Evolutionary conservation across 352 stramenopile species (phyloP), one percentile per base, ranked within the genome.

Genomic region (Pythium guiyangense): DNA sequence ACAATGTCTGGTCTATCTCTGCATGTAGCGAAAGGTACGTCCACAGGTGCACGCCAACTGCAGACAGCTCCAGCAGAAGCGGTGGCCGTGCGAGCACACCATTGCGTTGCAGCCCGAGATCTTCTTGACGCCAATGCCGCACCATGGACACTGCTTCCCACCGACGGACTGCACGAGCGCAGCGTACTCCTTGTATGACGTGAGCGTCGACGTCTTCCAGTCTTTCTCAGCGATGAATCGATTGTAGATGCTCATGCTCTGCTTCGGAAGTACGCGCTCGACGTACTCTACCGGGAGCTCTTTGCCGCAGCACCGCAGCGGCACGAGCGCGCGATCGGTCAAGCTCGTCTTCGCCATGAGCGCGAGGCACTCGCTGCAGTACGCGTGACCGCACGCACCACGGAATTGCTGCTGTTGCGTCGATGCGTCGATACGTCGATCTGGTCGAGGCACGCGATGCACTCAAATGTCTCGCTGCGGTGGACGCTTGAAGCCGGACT

Each of bases 241-340:
- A 25, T 84, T 68, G 49, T 92, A 90, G 4, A 26, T 67, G 10
- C 11, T 4, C 26, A 79, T 66, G 18, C 80, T 69, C 12, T 14
- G 18, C 9, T 14, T 27, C 31, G 52, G 42, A 12, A 92, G 60
- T 35, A 59, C 77, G 26, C 81, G 64, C 3, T 51, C 52, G 11
- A 92, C 70, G 54, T 89, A 90, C 17, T 92, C 79, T 18, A 49
- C 54, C 0, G 82, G 82, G 31, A 85, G 84, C 14, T 92, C 82
- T 37, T 76, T 74, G 54, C 77, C 77, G 69, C 79, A 92, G 69
- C 79, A 92, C 52, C 86, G 79, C 11, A 78, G 70, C 35, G 82
- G 82, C 20, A 56, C 56, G 4, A 56, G 56, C 20, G 22, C 6
- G 4, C 82, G 76, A 54, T 92, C 74, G 3, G 57, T 55, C 0